Conservation (phyloP, 306 rosid species). For the Casuarina glauca region DNA sequence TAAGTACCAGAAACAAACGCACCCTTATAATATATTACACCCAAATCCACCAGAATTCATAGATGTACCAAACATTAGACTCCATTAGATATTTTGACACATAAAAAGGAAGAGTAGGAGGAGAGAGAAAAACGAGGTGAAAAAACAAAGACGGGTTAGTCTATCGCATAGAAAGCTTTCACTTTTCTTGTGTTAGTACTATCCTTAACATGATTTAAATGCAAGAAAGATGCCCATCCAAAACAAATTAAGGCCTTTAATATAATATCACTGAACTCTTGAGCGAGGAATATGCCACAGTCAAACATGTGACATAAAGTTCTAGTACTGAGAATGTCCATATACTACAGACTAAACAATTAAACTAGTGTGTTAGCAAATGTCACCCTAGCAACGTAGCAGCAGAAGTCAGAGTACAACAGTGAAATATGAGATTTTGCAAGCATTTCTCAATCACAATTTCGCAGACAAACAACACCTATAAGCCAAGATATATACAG, state of each 20-base stretch:
- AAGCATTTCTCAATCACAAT: background rate
- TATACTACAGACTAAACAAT: background rate
- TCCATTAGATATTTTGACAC: background rate
- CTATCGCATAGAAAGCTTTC: background rate
- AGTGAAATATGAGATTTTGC: background rate
- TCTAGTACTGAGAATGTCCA: conserved; percentile 1
- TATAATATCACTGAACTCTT: background rate
- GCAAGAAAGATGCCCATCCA: background rate
- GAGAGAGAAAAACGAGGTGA: background rate
- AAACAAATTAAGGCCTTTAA: background rate
- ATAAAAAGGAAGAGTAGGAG: background rate
- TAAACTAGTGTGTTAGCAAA: background rate
- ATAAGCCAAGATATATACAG: background rate
- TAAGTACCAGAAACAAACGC: background rate
- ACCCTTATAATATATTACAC: background rate
- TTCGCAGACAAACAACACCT: background rate
- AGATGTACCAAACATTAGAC: background rate
- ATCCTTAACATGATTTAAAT: background rate
- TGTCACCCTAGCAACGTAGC: background rate
- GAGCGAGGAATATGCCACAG: background rate
- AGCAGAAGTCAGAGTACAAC: background rate
- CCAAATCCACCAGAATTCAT: conserved; percentile 5
- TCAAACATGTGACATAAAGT: background rate
- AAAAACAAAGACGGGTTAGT: background rate
- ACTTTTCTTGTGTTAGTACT: background rate